A percentile compares a stretch with the other conserved stretches of the same genome.
These are phyloP conservation scores for Neofusicoccum cordaticola DNA, from an alignment of 2,329 filamentous ascomycete genomes.

Conservation along the genomic window DNA sequence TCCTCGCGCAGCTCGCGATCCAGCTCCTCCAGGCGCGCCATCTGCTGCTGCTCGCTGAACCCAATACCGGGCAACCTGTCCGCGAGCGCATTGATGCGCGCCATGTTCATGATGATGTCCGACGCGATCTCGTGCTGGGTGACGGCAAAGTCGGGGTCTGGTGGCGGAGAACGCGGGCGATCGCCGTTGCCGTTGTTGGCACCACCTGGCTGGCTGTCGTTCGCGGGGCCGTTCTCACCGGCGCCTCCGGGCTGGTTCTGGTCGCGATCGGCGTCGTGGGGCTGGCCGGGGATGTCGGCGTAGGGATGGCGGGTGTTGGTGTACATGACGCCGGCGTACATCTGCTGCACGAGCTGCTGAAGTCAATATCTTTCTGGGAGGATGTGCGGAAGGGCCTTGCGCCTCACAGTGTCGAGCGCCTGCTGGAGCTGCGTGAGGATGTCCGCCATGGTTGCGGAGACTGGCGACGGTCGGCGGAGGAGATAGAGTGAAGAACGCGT, in stretches of 20 bases:
- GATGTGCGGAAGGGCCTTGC: neutral
- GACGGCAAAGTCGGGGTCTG: slow-evolving; percentile 9
- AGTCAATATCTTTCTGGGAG: neutral
- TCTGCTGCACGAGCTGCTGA: slow-evolving; percentile 33
- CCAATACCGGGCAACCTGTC: slow-evolving; percentile 73
- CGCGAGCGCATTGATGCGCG: slow-evolving; percentile 78
- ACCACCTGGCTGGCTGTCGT: slow-evolving; percentile 19
- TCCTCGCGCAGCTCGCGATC: slow-evolving; percentile 43
- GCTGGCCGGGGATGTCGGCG: slow-evolving; percentile 43
- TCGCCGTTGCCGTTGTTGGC: neutral
- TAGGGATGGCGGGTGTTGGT: slow-evolving; percentile 43
- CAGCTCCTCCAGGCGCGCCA: slow-evolving; percentile 53
- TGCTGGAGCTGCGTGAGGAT: slow-evolving; percentile 81
- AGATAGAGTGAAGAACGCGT: too few relatives aligned
- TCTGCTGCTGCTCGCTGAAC: slow-evolving; percentile 74
- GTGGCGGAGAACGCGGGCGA: slow-evolving; percentile 8
- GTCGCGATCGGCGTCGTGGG: slow-evolving; percentile 34
- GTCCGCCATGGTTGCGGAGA: slow-evolving; percentile 59
- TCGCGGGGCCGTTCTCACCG: slow-evolving; percentile 17
- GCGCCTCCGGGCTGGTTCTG: slow-evolving; percentile 20
- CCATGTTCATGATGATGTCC: slow-evolving; percentile 75
- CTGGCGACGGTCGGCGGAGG: neutral
- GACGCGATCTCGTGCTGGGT: slow-evolving; percentile 63
- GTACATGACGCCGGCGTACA: slow-evolving; percentile 46
- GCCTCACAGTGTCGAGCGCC: slow-evolving; percentile 71